Base-by-base conservation (phyloP, 495 filamentous ascomycete species). In the Bathelium albidoporum region DNA sequence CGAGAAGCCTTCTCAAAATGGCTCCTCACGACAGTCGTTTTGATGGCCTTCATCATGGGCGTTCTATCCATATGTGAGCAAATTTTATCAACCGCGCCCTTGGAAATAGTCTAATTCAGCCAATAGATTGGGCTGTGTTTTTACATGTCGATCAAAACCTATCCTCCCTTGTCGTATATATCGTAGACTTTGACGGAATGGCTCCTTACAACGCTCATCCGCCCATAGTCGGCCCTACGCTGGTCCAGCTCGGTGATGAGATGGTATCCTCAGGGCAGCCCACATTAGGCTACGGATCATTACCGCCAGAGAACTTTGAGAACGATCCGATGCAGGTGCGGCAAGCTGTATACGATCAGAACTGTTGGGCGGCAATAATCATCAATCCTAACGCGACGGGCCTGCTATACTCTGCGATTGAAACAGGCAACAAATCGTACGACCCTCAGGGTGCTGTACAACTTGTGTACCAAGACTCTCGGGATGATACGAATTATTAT, bases 311-410 rank as follows among this genome's bases (percentile, higher is more conserved):
- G 10, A 73, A 79, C 28, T 89, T 87, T 71, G 66, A 79, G 69
- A 75, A 82, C 64, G 81, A 87, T 66, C 82, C 82, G 0, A 77
- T 81, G 62, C 75, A 75, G 9, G 85, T 89, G 14, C 80, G 85
- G 2, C 79, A 84, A 65, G 80, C 74, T 14, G 75, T 89, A 28
- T 89, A 82, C 70, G 79, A 89, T 59, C 81, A 82, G 61, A 71
- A 87, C 22, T 79, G 81, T 20, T 88, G 81, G 75, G 85, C 82
- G 0, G 86, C 86, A 2, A 76, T 90, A 31, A 78, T 88, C 60
- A 74, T 89, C 66, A 85, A 87, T 65, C 62, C 84, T 11, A 88
- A 89, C 66, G 86, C 87, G 0, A 89, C 85, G 0, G 72, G 77
- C 1, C 71, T 87, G 20, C 76, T 89, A 11, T 78, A 79, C 53